Evolutionary conservation across 441 rosid species (phyloP), one percentile per base, ranked within the genome.

Genomic region (Eutrema salsugineum): DNA sequence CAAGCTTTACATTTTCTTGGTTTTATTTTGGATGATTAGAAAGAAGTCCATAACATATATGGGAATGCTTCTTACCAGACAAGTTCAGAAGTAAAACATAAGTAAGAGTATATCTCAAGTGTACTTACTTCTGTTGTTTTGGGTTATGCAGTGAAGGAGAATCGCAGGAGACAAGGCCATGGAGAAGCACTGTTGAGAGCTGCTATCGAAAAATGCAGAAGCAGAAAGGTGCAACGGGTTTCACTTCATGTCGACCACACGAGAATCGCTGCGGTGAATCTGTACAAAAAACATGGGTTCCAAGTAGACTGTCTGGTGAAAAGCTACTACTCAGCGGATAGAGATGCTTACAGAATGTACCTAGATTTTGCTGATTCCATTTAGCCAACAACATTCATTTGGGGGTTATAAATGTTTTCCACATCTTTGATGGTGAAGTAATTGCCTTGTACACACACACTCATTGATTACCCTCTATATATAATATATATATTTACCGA

Each of bases 291-390:
- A 42, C 63, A 66, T 56, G 96, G 96, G 24, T 93, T 91, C 80
- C 83, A 81, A 69, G 81, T 88, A 63, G 97, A 93, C 32, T 51
- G 58, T 62, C 57, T 89, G 71, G 76, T 87, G 11, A 66, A 79
- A 70, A 81, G 88, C 63, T 93, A 91, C 70, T 88, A 93, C 73
- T 89, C 90, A 5, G 15, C 79, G 0, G 88, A 86, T 50, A 79
- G 97, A 63, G 80, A 80, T 72, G 96, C 97, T 72, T 84, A 87
- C 17, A 82, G 91, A 80, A 88, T 93, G 98, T 91, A 76, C 79
- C 66, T 91, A 63, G 90, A 89, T 38, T 86, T 83, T 59, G 87
- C 77, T 66, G 76, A 57, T 14, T 70, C 71, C 15, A 17, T 50
- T 33, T 69, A 76, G 67, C 39, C 16, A 33, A 48, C 15, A n/a